A percentile compares a stretch with the other conserved stretches of the same genome.
Conservation (phyloP, 2,329 filamentous ascomycete species). For the Proliferodiscus dingleyae region DNA sequence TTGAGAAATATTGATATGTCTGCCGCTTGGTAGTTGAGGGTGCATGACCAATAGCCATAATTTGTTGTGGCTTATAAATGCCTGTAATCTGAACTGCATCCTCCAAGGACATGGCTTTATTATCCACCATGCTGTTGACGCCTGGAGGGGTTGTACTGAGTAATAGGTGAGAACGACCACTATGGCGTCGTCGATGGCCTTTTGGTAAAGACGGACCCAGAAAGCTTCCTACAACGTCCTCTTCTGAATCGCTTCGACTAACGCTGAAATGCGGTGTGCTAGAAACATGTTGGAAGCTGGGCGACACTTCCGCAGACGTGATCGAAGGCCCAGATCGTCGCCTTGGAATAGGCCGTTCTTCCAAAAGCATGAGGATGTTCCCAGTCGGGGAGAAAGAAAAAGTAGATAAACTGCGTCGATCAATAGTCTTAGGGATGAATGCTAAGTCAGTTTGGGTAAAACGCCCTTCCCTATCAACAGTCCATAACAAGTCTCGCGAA, state of each 20-base stretch:
- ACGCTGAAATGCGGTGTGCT: conserved; percentile 47
- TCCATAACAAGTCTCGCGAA: conserved; percentile 62
- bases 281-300: conserved; percentile 37
- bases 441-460: conserved; percentile 63
- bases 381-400: conserved; percentile 56
- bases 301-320: conserved; percentile 23
- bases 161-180: conserved; percentile 38
- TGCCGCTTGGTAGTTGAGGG: conserved; percentile 47
- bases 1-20: conserved; percentile 52
- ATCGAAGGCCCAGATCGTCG: conserved; percentile 37
- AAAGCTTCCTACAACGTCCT: conserved; percentile 58
- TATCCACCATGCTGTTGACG: conserved; percentile 34
- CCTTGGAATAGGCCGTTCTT: conserved; percentile 47
- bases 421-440: conserved; percentile 58
- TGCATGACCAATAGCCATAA: conserved; percentile 56
- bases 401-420: conserved; percentile 56
- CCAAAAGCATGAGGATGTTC: conserved; percentile 57
- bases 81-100: conserved; percentile 55
- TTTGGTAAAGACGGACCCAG: conserved; percentile 43
- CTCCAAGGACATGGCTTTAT: conserved; percentile 47
- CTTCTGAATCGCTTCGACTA: conserved; percentile 60
- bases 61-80: conserved; percentile 53
- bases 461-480: conserved; percentile 54
- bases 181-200: conserved; percentile 39
- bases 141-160: conserved; percentile 52